Percentiles rank a stretch among this genome's conserved stretches.
Evolutionary conservation across 2,329 filamentous ascomycete genomes (phyloP).

Genomic region (Beauveria sp.): DNA sequence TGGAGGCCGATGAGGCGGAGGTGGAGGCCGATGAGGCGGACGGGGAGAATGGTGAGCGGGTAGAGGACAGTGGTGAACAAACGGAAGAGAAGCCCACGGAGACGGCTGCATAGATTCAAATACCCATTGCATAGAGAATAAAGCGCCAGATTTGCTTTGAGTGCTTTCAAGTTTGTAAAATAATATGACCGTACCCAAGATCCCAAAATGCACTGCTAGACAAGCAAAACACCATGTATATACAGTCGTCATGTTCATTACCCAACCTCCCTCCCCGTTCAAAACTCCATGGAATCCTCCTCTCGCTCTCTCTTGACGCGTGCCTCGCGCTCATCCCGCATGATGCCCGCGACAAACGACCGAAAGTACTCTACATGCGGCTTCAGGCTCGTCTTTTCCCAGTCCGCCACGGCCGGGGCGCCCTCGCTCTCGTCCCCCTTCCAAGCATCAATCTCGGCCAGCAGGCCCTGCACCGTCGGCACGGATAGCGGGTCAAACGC

Average conservation of each 20-base stretch:
- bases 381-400: conserved; percentile 94
- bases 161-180: neutral
- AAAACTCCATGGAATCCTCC: conserved; percentile 47
- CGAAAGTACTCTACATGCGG: conserved; percentile 89
- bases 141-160: neutral
- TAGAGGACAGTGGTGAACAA: neutral
- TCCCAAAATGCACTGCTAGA: neutral
- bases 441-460: conserved; percentile 83
- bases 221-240: conserved; percentile 8
- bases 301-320: conserved; percentile 50
- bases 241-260: conserved; percentile 11
- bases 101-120: conserved; percentile 8
- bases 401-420: conserved; percentile 57
- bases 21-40: conserved; percentile 13
- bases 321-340: conserved; percentile 64
- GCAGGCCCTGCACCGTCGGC: conserved; percentile 77
- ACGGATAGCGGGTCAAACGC: conserved; percentile 81
- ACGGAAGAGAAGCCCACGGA: conserved; percentile 23
- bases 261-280: neutral
- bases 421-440: conserved; percentile 38
- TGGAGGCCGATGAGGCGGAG: conserved; percentile 15
- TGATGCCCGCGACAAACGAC: conserved; percentile 66
- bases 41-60: conserved; percentile 15
- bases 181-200: neutral
- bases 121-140: conserved; percentile 11